These are phyloP conservation scores for Naegleria lovaniensis DNA, from an alignment of 208 protist genomes.

Conservation along the genomic window DNA sequence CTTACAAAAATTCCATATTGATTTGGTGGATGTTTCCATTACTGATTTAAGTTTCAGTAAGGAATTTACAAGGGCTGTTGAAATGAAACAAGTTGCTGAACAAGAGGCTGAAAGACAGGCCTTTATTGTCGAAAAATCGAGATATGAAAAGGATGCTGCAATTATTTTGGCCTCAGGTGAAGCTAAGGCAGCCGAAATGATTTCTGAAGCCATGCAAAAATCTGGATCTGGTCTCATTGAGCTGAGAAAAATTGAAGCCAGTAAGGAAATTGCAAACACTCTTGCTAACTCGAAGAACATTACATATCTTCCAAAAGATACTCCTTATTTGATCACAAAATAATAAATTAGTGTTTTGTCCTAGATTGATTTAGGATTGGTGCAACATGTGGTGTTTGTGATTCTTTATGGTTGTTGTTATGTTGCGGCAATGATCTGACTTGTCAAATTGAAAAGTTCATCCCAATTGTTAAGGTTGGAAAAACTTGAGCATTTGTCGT, in stretches of 20 bases:
- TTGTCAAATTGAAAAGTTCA: too few relatives aligned
- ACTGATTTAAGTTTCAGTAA: slow-evolving; percentile 89
- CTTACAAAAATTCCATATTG: slow-evolving; percentile 85
- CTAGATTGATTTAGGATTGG: too few relatives aligned
- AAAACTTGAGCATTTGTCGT: not conserved
- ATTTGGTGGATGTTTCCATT: slow-evolving; percentile 96
- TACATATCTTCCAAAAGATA: slow-evolving; percentile 13
- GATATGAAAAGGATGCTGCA: slow-evolving; percentile 81
- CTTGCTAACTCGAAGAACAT: not conserved
- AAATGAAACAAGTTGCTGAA: slow-evolving; percentile 91
- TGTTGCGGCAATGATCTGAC: too few relatives aligned
- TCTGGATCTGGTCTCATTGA: slow-evolving; percentile 60
- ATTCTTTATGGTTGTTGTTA: too few relatives aligned
- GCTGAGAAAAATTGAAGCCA: slow-evolving; percentile 34
- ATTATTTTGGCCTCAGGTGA: slow-evolving; percentile 85
- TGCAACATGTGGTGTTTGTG: too few relatives aligned
- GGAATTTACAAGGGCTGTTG: slow-evolving; percentile 87
- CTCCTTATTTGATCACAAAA: not conserved
- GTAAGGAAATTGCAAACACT: slow-evolving; percentile 12
- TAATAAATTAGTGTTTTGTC: too few relatives aligned
- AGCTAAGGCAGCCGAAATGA: slow-evolving; percentile 79
- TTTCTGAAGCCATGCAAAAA: slow-evolving; percentile 71
- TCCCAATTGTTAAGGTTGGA: too few relatives aligned
- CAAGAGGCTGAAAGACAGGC: slow-evolving; percentile 88
- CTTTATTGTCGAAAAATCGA: slow-evolving; percentile 84